Conservation (phyloP, 257 asterid species). For the Nicotiana sylvestris region DNA sequence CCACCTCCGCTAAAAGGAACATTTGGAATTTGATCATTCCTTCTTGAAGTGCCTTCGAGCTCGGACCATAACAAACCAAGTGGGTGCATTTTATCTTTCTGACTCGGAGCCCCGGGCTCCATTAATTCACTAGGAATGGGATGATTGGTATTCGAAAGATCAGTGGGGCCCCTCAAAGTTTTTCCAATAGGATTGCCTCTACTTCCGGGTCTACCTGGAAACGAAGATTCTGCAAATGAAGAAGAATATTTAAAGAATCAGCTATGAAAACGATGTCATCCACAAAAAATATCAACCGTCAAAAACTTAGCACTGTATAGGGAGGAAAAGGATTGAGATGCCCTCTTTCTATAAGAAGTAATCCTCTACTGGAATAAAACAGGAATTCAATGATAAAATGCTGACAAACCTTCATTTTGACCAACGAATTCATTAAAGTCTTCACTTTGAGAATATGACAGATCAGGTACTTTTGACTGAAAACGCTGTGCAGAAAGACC, state of each 20-base stretch:
- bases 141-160: conserved; percentile 31
- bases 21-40: conserved; percentile 42
- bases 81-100: conserved; percentile 62
- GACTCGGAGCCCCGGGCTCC: conserved; percentile 39
- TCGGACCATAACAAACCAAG: conserved; percentile 87
- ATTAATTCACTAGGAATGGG: conserved; percentile 33
- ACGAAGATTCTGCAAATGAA: conserved; percentile 50
- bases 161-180: conserved; percentile 37
- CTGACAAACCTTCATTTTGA: conserved; percentile 63
- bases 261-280: background rate
- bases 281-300: background rate
- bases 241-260: background rate
- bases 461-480: conserved; percentile 40
- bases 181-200: conserved; percentile 51
- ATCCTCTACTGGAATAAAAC: background rate
- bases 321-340: background rate
- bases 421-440: conserved; percentile 41
- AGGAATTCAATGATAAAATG: conserved; percentile 4
- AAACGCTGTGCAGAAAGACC: conserved; percentile 35
- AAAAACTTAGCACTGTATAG: background rate
- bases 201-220: conserved; percentile 84
- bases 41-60: conserved; percentile 62
- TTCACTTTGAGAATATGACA: conserved; percentile 40
- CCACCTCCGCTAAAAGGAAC: conserved; percentile 32
- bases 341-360: background rate